Conservation (phyloP, 805 yeast species). For the Ogataea philodendri region DNA sequence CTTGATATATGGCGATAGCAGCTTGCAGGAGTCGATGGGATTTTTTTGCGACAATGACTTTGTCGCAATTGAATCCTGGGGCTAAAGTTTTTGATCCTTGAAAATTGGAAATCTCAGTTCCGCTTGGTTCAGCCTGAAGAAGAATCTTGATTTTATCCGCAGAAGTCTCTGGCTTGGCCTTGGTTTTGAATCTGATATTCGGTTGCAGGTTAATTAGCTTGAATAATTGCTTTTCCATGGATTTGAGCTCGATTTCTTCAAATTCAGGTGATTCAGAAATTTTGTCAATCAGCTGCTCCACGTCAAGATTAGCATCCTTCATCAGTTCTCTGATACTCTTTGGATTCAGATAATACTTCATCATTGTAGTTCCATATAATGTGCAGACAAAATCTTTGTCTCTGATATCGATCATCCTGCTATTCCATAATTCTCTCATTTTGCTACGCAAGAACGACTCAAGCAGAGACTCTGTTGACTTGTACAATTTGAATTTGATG, state of each 20-base stretch:
- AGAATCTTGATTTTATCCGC: conserved; percentile 42
- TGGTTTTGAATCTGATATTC: conserved; percentile 36
- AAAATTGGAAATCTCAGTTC: conserved; percentile 44
- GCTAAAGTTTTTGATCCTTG: conserved; percentile 40
- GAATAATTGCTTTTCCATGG: conserved; percentile 44
- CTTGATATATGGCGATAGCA: conserved; percentile 42
- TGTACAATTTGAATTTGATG: conserved; percentile 1
- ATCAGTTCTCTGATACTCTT: conserved; percentile 42
- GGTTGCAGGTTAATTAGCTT: conserved; percentile 43
- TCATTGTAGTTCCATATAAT: conserved; percentile 47
- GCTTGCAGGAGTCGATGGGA: conserved; percentile 43
- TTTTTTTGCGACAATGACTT: conserved; percentile 41
- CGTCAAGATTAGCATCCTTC: conserved; percentile 15
- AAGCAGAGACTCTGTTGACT: conserved; percentile 1
- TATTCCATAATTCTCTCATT: conserved; percentile 2
- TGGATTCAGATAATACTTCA: conserved; percentile 45
- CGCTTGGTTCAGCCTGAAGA: conserved; percentile 51
- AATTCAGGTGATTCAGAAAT: conserved; percentile 42
- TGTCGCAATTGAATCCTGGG: conserved; percentile 44
- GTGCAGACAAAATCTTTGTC: conserved; percentile 29
- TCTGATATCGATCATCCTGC: neutral
- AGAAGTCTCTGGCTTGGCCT: conserved; percentile 23
- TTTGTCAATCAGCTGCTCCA: conserved; percentile 25
- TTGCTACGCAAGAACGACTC: neutral
- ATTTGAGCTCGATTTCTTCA: conserved; percentile 38